These are phyloP conservation scores for Scheffersomyces coipomensis DNA, from an alignment of 805 yeast genomes.

Conservation along the genomic window DNA sequence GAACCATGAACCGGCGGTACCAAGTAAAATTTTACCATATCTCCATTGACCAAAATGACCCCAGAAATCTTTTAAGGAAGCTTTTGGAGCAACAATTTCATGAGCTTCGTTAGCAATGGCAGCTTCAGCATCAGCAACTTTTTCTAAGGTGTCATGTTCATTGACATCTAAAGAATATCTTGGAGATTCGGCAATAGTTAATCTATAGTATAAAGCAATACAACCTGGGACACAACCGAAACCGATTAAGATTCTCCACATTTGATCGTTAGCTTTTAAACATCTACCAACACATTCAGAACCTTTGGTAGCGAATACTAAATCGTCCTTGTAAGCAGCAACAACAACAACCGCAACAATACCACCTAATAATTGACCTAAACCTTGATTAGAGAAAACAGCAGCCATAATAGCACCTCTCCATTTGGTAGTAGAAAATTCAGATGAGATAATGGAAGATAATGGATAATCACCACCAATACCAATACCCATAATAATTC, in stretches of 20 bases:
- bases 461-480: slow-evolving; percentile 97
- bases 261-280: slow-evolving; percentile 79
- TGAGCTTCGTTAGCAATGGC: slow-evolving; percentile 35
- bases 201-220: slow-evolving; percentile 83
- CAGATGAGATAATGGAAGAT: slow-evolving; percentile 90
- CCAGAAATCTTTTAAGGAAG: slow-evolving; percentile 72
- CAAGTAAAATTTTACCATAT: slow-evolving; percentile 77
- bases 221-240: slow-evolving; percentile 88
- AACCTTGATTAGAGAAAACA: slow-evolving; percentile 94
- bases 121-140: slow-evolving; percentile 51
- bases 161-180: slow-evolving; percentile 81
- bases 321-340: slow-evolving; percentile 68
- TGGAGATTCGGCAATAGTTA: slow-evolving; percentile 94
- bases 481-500: slow-evolving; percentile 93
- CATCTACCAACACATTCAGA: slow-evolving; percentile 66
- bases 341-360: slow-evolving; percentile 74
- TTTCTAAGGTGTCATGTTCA: slow-evolving; percentile 53
- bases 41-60: slow-evolving; percentile 82
- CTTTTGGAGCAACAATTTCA: slow-evolving; percentile 66
- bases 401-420: slow-evolving; percentile 98
- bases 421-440: slow-evolving; percentile 92
- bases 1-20: slow-evolving; percentile 93
- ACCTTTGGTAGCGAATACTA: slow-evolving; percentile 50
- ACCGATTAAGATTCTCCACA: slow-evolving; percentile 92
- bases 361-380: slow-evolving; percentile 92